Evolutionary conservation across 768 basidiomycete species (phyloP).

Genomic region (Postia placenta): DNA sequence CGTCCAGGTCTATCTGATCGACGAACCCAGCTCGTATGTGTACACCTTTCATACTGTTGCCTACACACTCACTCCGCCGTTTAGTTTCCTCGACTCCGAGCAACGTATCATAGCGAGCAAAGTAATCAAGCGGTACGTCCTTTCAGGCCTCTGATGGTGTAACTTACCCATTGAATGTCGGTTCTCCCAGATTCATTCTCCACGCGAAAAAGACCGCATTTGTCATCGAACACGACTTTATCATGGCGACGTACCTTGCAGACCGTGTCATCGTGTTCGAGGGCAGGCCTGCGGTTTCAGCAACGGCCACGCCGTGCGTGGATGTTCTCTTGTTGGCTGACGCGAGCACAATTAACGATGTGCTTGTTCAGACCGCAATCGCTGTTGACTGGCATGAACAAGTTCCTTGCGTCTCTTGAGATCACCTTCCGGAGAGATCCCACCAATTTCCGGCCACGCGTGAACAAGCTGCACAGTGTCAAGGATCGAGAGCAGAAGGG

Average conservation of each 20-base stretch:
- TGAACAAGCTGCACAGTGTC: slow-evolving; percentile 79
- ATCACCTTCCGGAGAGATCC: slow-evolving; percentile 99
- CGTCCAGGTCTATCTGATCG: slow-evolving; percentile 87
- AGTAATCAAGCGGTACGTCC: slow-evolving; percentile 83
- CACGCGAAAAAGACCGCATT: slow-evolving; percentile 98
- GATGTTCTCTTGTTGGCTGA: too few species aligned
- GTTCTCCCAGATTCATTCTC: slow-evolving; percentile 68
- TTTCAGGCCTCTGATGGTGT: neutral
- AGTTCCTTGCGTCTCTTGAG: slow-evolving; percentile 90
- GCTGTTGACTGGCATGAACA: slow-evolving; percentile 95
- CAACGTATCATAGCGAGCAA: slow-evolving; percentile 98
- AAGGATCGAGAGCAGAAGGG: slow-evolving; percentile 88
- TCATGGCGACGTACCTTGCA: slow-evolving; percentile 99
- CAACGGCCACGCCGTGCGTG: slow-evolving; percentile 86
- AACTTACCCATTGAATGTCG: slow-evolving; percentile 1
- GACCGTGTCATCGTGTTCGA: slow-evolving; percentile 95
- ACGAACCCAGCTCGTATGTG: slow-evolving; percentile 80
- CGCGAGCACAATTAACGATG: too few species aligned
- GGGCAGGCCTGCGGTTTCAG: slow-evolving; percentile 78
- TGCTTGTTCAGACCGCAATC: slow-evolving; percentile 92
- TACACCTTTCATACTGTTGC: neutral
- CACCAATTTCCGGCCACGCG: slow-evolving; percentile 85
- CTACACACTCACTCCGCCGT: neutral
- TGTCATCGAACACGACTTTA: slow-evolving; percentile 99
- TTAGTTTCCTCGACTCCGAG: slow-evolving; percentile 93